Base-by-base conservation (phyloP, 2,329 filamentous ascomycete species). In the Fusarium sp. region DNA sequence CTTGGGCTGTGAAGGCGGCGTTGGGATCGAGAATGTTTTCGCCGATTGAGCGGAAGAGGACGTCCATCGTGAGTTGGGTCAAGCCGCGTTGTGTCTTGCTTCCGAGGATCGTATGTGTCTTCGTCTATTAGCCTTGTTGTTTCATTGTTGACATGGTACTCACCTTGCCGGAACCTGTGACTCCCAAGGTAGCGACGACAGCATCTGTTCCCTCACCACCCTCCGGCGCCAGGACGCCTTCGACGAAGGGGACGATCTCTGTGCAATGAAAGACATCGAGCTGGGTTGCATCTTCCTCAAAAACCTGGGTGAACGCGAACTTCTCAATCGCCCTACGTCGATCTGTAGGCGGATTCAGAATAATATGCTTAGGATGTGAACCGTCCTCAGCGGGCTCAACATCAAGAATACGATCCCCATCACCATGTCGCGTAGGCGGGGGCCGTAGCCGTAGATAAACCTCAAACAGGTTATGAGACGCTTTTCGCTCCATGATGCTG, bases 111-210 rank as follows among this genome's bases (percentile, higher is more conserved):
- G 96, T 99, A 81, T 99, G 96, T 72, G 94, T 97, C 96, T 98
- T 79, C 28, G 38, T 54, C 28, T 11, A 38, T 72, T 21, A 65
- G 64, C 42, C 32, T 25, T 35, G 28, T 42, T 46, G 23, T 32
- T 42, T 6, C 15, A 37, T 10, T 67, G 42, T 78, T 67, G 42
- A 77, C 67, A 53, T 21, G 38, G 61, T 49, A 66, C 78, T 54
- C 77, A 97, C 96, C 91, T 99, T 99, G 82, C 96, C 96, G 56
- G 95, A 98, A 18, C 96, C 96, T 12, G 96, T 98, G 47, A 98
- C 95, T 21, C 96, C 96, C 65, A 99, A 83, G 11, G 96, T 98
- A 35, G 96, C 96, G 60, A 99, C 85, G 63, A 98, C 85, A 15
- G 94, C 95, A 87, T 98, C 96, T 73, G 94, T 92, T 23, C 95